Conservation (phyloP, 768 basidiomycete species). For the Tylopilus sp. region DNA sequence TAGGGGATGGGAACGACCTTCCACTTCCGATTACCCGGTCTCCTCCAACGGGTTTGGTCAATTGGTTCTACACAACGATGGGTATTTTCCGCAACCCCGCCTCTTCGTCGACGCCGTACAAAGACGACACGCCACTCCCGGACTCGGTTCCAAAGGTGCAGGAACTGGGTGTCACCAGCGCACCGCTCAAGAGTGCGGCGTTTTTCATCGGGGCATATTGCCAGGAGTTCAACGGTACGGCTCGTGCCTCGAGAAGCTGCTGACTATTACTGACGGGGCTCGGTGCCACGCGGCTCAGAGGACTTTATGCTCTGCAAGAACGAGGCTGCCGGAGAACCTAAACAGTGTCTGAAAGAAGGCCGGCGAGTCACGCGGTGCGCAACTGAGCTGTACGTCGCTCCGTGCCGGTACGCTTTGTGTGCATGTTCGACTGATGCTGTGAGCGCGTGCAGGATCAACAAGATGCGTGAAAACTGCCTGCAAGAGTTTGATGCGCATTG, state of each 20-base stretch:
- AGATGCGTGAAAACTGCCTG: constrained; percentile 90
- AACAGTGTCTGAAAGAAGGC: constrained; percentile 93
- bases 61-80: constrained; percentile 36
- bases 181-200: constrained; percentile 91
- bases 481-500: constrained; percentile 88
- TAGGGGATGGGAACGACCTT: constrained; percentile 21
- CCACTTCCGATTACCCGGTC: constrained; percentile 21
- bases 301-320: constrained; percentile 98
- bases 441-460: constrained; percentile 61
- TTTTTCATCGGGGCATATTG: constrained; percentile 97
- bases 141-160: constrained; percentile 69
- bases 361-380: constrained; percentile 94
- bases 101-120: constrained; percentile 47
- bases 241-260: not conserved
- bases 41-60: constrained; percentile 16
- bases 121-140: constrained; percentile 66
- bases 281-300: constrained; percentile 45
- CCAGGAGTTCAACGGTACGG: constrained; percentile 89
- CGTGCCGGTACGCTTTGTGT: not conserved
- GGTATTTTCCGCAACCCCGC: constrained; percentile 50
- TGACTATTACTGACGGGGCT: constrained; percentile 13
- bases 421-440: not conserved
- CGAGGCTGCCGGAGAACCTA: constrained; percentile 79
- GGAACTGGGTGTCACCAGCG: constrained; percentile 88
- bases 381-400: constrained; percentile 66